Conservation (phyloP, 2,329 filamentous ascomycete species). For the Colletotrichum zoysiae region DNA sequence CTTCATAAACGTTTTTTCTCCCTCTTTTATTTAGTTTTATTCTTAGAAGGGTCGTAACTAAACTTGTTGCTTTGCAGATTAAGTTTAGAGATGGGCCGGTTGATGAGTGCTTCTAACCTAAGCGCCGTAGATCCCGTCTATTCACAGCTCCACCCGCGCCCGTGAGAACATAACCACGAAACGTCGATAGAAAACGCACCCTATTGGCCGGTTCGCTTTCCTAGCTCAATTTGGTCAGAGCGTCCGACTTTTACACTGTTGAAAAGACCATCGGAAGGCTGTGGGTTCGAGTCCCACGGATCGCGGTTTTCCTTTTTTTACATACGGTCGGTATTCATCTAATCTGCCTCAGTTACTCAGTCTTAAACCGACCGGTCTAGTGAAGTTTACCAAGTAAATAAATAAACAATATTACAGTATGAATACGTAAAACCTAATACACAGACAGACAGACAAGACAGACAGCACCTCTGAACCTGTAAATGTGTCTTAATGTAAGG, state of each 20-base stretch:
- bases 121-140: background rate
- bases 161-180: conserved; percentile 2
- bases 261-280: conserved; percentile 23
- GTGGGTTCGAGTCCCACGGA: conserved; percentile 31
- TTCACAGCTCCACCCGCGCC: background rate
- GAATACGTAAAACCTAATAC: too few species aligned
- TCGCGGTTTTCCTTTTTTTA: conserved; percentile 4
- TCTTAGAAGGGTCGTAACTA: too few species aligned
- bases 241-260: conserved; percentile 24
- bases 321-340: too few species aligned
- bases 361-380: too few species aligned
- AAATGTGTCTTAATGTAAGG: too few species aligned
- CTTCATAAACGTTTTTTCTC: background rate
- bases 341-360: too few species aligned
- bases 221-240: conserved; percentile 32
- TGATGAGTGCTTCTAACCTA: background rate
- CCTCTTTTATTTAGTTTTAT: background rate
- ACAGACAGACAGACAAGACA: too few species aligned
- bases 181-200: rapidly evolving
- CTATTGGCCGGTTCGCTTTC: background rate
- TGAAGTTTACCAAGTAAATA: too few species aligned
- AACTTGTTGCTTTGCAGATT: too few species aligned
- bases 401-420: too few species aligned
- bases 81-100: background rate
- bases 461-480: too few species aligned